These are phyloP conservation scores for Diplodia corticola DNA, from an alignment of 2,329 filamentous ascomycete genomes.

Conservation along the genomic window DNA sequence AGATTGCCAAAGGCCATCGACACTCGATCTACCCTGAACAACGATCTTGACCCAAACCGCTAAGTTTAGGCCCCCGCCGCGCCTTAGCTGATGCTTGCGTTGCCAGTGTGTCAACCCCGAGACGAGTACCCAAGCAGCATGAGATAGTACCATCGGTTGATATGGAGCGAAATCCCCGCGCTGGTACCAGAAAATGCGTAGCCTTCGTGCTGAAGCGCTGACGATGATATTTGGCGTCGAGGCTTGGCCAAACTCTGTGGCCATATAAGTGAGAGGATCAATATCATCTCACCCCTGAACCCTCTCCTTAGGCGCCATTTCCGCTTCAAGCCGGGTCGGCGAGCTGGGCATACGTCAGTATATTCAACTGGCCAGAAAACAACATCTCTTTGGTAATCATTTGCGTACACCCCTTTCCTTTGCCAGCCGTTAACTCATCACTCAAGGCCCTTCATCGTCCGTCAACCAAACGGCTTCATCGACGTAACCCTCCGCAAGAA, in stretches of 20 bases:
- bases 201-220: neutral
- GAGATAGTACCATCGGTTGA: neutral
- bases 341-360: too few relatives aligned
- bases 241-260: neutral
- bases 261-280: too few relatives aligned
- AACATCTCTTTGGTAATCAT: too few relatives aligned
- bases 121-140: neutral
- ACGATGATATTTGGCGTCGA: neutral
- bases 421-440: too few relatives aligned
- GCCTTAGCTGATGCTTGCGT: neutral
- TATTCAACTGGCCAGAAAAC: too few relatives aligned
- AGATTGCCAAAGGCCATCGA: neutral
- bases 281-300: too few relatives aligned
- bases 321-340: too few relatives aligned
- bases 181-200: neutral
- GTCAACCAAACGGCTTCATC: neutral
- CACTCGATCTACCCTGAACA: neutral
- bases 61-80: neutral
- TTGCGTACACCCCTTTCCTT: too few relatives aligned
- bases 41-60: neutral
- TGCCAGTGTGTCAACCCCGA: neutral
- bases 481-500: neutral
- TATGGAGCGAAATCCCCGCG: neutral
- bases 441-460: too few relatives aligned
- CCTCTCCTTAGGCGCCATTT: too few relatives aligned